Conservation (phyloP, 176 grass and related monocot genomes). For the Zizania latifolia region DNA sequence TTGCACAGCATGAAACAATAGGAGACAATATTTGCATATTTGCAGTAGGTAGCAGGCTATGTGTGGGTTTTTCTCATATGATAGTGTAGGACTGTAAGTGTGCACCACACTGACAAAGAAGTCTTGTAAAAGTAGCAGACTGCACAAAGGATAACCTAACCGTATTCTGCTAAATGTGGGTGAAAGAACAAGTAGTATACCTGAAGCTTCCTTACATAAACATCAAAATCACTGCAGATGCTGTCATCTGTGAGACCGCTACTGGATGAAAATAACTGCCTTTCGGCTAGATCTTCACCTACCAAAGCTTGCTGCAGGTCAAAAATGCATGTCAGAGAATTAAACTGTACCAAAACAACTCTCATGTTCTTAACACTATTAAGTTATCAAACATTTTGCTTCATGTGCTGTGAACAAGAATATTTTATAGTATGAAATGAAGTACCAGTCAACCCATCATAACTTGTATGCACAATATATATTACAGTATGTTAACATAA, state of each 20-base stretch:
- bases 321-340: slow-evolving; percentile 27
- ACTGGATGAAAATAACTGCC: slow-evolving; percentile 70
- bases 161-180: background rate
- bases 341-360: background rate
- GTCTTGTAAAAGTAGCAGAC: background rate
- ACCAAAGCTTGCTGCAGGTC: slow-evolving; percentile 91
- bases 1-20: too few species aligned
- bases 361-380: background rate
- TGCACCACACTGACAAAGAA: background rate
- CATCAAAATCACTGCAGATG: slow-evolving; percentile 76
- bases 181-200: slow-evolving; percentile 32
- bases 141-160: background rate
- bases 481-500: background rate
- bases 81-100: background rate
- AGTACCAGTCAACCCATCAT: background rate
- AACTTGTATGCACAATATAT: background rate
- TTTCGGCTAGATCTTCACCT: slow-evolving; percentile 89
- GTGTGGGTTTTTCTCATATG: background rate
- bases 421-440: background rate
- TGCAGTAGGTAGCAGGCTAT: background rate
- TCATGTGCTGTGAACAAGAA: background rate
- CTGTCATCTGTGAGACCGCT: slow-evolving; percentile 51
- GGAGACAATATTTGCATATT: too few species aligned
- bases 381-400: background rate
- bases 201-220: slow-evolving; percentile 77